Percentiles rank a stretch among this genome's conserved stretches.
These are phyloP conservation scores for Cyamopsis tetragonoloba DNA, from an alignment of 306 rosid genomes.

Conservation along the genomic window DNA sequence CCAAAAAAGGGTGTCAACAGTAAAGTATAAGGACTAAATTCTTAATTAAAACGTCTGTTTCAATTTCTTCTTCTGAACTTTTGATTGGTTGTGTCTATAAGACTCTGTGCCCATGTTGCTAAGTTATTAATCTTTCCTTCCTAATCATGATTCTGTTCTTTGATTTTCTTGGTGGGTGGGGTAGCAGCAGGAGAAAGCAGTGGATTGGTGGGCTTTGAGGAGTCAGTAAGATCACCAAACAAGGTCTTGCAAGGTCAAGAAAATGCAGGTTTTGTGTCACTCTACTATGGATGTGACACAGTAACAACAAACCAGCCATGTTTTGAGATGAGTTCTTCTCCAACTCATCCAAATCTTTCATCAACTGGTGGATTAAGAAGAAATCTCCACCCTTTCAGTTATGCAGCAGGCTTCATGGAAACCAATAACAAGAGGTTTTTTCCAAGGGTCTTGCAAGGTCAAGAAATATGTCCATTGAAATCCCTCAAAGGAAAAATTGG, in stretches of 20 bases:
- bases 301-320: slow-evolving; percentile 57
- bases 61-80: no score
- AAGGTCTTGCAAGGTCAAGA: slow-evolving; percentile 99
- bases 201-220: slow-evolving; percentile 87
- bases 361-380: slow-evolving; percentile 47
- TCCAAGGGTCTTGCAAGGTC: slow-evolving; percentile 99
- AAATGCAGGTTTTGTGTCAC: slow-evolving; percentile 82
- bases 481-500: slow-evolving; percentile 63
- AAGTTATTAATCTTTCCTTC: no score
- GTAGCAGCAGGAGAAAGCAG: slow-evolving; percentile 56
- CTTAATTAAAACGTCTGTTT: no score
- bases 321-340: slow-evolving; percentile 67
- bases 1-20: no score
- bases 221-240: slow-evolving; percentile 83
- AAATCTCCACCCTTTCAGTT: slow-evolving; percentile 58
- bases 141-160: slow-evolving; percentile 10
- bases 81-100: no score
- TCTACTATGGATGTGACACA: slow-evolving; percentile 67
- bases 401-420: slow-evolving; percentile 83
- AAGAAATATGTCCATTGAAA: slow-evolving; percentile 89
- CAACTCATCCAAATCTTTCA: slow-evolving; percentile 56
- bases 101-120: no score
- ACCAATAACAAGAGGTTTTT: slow-evolving; percentile 62
- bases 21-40: no score
- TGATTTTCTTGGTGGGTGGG: background rate